Percentiles rank a stretch among this genome's conserved stretches.
phyloP scores from a whole-genome alignment of 768 basidiomycete genomes.

The Collybiopsis confluens region DNA sequence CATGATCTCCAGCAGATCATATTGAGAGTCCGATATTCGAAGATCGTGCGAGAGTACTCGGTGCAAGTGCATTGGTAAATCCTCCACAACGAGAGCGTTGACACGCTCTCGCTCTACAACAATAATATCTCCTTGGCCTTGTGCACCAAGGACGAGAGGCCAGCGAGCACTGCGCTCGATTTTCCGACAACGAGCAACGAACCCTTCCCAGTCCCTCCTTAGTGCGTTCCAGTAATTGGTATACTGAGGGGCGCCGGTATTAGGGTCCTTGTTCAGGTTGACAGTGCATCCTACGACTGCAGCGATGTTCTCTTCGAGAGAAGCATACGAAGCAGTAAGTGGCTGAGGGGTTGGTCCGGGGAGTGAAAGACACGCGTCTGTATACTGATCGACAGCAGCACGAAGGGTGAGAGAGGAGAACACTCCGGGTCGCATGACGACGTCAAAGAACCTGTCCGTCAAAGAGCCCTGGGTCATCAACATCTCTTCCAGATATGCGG shows the following conservation, averaged over 20 bases:
- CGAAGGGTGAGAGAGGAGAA: constrained; percentile 82
- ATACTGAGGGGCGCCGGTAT: constrained; percentile 76
- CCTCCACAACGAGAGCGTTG: constrained; percentile 59
- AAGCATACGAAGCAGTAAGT: constrained; percentile 58
- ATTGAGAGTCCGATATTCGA: constrained; percentile 41
- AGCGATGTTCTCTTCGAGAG: constrained; percentile 70
- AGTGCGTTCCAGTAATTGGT: constrained; percentile 80
- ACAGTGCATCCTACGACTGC: constrained; percentile 87
- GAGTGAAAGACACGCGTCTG: constrained; percentile 62
- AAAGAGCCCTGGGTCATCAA: constrained; percentile 69
- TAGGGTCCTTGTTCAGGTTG: constrained; percentile 61
- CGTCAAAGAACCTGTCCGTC: constrained; percentile 75
- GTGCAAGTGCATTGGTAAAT: constrained; percentile 59
- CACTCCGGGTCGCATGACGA: constrained; percentile 80
- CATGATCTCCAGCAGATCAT: constrained; percentile 53
- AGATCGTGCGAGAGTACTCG: constrained; percentile 42
- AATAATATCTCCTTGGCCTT: constrained; percentile 40
- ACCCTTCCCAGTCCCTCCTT: constrained; percentile 94
- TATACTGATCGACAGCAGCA: constrained; percentile 81
- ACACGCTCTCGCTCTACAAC: constrained; percentile 78
- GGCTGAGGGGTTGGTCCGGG: constrained; percentile 51
- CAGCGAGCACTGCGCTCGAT: constrained; percentile 84
- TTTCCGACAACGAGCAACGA: constrained; percentile 85
- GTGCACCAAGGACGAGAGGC: constrained; percentile 64
- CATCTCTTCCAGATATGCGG: constrained; percentile 84